Evolutionary conservation across 345 rosid species (phyloP).

Genomic region (Dovyalis caffra): DNA sequence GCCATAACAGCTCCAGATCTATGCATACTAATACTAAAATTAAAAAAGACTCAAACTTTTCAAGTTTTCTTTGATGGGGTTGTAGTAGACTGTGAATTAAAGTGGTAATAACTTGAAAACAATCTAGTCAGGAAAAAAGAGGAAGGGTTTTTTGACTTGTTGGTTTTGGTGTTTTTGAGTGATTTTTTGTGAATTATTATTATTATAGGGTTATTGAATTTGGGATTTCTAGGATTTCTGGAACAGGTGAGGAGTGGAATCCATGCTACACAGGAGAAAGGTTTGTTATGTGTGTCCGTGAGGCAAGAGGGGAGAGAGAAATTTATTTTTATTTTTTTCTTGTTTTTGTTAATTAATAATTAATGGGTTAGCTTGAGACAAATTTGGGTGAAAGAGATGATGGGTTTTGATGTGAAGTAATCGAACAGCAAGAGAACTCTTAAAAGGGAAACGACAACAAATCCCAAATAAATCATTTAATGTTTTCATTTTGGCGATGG

Average conservation of each 20-base stretch:
- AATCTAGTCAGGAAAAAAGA: not conserved
- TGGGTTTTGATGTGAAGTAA: no score
- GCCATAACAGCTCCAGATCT: slow-evolving; percentile 98
- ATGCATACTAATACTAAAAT: slow-evolving; percentile 52
- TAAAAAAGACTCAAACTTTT: not conserved
- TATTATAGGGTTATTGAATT: slow-evolving; percentile 34
- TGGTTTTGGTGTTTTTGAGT: not conserved
- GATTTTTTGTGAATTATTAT: slow-evolving; percentile 11
- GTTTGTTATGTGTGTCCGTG: not conserved
- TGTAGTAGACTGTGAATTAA: not conserved
- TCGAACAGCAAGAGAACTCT: no score
- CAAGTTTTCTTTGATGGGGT: not conserved
- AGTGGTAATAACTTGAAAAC: not conserved
- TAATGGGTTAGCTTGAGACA: no score
- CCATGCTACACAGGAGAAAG: slow-evolving; percentile 1
- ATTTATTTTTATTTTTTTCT: no score
- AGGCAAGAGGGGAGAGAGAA: not conserved
- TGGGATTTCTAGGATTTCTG: slow-evolving; percentile 10
- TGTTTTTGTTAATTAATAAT: no score
- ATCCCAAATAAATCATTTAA: no score
- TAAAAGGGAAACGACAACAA: no score
- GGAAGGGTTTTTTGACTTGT: not conserved
- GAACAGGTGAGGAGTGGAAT: slow-evolving; percentile 25
- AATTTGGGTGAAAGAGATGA: no score
- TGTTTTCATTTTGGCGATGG: no score